Conservation (phyloP, 805 yeast species). For the Schwanniomyces occidentalis region DNA sequence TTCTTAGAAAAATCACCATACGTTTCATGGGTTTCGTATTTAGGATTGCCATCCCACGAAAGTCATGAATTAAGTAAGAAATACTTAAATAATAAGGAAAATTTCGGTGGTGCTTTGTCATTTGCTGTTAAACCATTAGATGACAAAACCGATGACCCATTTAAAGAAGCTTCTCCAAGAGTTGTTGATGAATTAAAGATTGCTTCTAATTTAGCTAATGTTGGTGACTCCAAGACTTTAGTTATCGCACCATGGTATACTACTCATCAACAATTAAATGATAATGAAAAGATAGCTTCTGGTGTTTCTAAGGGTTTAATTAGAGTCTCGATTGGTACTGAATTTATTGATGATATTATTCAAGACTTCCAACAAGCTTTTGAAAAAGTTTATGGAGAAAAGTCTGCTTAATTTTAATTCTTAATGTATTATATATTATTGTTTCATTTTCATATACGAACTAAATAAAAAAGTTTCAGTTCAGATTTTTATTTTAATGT, state of each 20-base stretch:
- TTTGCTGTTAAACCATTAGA: slow-evolving; percentile 78
- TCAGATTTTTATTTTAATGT: neutral
- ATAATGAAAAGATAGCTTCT: slow-evolving; percentile 74
- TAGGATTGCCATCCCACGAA: slow-evolving; percentile 79
- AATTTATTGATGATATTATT: slow-evolving; percentile 86
- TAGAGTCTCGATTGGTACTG: slow-evolving; percentile 89
- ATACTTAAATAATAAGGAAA: slow-evolving; percentile 55
- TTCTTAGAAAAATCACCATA: slow-evolving; percentile 70
- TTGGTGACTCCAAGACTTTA: slow-evolving; percentile 93
- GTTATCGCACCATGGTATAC: slow-evolving; percentile 96
- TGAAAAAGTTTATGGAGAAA: slow-evolving; percentile 54
- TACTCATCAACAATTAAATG: slow-evolving; percentile 88
- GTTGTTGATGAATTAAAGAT: slow-evolving; percentile 83
- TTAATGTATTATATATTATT: neutral
- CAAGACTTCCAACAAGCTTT: slow-evolving; percentile 88
- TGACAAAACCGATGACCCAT: slow-evolving; percentile 53
- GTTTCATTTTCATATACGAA: neutral
- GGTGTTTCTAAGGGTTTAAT: slow-evolving; percentile 90
- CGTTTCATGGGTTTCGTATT: slow-evolving; percentile 89
- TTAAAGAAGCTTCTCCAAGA: slow-evolving; percentile 74
- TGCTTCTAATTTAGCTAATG: slow-evolving; percentile 93
- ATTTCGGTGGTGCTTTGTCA: slow-evolving; percentile 85
- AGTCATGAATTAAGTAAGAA: slow-evolving; percentile 82
- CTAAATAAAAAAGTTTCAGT: neutral
- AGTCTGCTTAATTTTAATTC: neutral